These are phyloP conservation scores for Alternaria rosae DNA, from an alignment of 2,329 filamentous ascomycete species.

Conservation along the genomic window DNA sequence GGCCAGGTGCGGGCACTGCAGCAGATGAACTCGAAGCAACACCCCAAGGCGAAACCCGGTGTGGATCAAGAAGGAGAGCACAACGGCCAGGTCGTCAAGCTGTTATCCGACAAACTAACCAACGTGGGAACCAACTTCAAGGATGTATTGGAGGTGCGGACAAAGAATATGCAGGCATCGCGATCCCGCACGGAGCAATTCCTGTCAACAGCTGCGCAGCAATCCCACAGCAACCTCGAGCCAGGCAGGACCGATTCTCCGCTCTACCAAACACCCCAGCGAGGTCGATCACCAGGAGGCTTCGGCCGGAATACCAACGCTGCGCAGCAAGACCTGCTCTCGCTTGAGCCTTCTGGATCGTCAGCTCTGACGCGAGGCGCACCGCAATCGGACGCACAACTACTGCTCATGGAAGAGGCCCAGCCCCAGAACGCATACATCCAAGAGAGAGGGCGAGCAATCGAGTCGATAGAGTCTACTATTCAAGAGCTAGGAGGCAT, in stretches of 20 bases:
- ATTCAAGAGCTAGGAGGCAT: slow-evolving; percentile 92
- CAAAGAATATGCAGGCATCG: slow-evolving; percentile 97
- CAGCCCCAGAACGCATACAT: slow-evolving; percentile 88
- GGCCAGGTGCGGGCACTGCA: slow-evolving; percentile 88
- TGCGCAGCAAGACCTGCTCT: slow-evolving; percentile 71
- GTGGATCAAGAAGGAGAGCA: slow-evolving; percentile 87
- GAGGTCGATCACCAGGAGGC: slow-evolving; percentile 64
- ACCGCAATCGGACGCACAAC: slow-evolving; percentile 78
- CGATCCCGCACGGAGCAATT: slow-evolving; percentile 95
- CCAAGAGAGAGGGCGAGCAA: slow-evolving; percentile 90
- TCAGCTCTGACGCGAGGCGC: slow-evolving; percentile 55
- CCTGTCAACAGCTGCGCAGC: slow-evolving; percentile 84
- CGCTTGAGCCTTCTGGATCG: slow-evolving; percentile 73
- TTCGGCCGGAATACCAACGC: slow-evolving; percentile 55
- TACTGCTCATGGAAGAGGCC: slow-evolving; percentile 88
- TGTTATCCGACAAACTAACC: slow-evolving; percentile 89
- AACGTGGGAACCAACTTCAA: slow-evolving; percentile 97
- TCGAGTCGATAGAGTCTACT: slow-evolving; percentile 95
- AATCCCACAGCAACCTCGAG: slow-evolving; percentile 67
- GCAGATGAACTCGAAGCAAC: slow-evolving; percentile 76
- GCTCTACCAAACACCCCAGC: slow-evolving; percentile 79
- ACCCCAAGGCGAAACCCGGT: slow-evolving; percentile 64
- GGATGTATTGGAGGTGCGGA: slow-evolving; percentile 92
- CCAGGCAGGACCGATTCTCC: slow-evolving; percentile 81
- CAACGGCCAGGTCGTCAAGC: slow-evolving; percentile 94